Conservation (phyloP, 164 flowering plant genomes). For the Vitis vinifera region DNA sequence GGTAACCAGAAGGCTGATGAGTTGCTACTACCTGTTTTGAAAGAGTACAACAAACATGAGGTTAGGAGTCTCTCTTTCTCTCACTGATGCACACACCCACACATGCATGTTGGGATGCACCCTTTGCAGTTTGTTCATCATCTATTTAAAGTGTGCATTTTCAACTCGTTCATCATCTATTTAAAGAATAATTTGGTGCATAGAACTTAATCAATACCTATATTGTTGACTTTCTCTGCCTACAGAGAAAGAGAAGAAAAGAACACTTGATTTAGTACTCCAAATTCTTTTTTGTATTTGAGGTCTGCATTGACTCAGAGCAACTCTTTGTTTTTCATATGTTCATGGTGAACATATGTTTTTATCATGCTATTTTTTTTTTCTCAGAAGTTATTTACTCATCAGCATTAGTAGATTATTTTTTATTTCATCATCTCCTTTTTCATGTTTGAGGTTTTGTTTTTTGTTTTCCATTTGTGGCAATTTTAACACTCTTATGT, state of each 20-base stretch:
- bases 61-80: constrained; percentile 34
- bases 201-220: background rate
- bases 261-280: too few relatives aligned
- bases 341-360: too few relatives aligned
- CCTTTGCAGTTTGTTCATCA: background rate
- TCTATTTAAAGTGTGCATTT: background rate
- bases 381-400: too few relatives aligned
- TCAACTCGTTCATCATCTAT: background rate
- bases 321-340: too few relatives aligned
- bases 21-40: constrained; percentile 77
- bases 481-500: too few relatives aligned
- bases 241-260: background rate
- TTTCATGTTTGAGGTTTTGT: too few relatives aligned
- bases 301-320: too few relatives aligned
- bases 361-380: too few relatives aligned
- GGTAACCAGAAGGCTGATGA: constrained; percentile 76
- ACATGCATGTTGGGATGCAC: background rate
- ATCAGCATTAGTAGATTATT: too few relatives aligned
- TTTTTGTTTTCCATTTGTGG: too few relatives aligned
- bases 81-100: constrained; percentile 6
- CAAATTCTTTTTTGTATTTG: too few relatives aligned
- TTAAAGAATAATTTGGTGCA: background rate
- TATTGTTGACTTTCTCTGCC: background rate
- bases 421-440: too few relatives aligned
- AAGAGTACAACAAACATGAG: constrained; percentile 87